Conservation (phyloP, 768 basidiomycete species). For the Coprinopsis strossmayeri region DNA sequence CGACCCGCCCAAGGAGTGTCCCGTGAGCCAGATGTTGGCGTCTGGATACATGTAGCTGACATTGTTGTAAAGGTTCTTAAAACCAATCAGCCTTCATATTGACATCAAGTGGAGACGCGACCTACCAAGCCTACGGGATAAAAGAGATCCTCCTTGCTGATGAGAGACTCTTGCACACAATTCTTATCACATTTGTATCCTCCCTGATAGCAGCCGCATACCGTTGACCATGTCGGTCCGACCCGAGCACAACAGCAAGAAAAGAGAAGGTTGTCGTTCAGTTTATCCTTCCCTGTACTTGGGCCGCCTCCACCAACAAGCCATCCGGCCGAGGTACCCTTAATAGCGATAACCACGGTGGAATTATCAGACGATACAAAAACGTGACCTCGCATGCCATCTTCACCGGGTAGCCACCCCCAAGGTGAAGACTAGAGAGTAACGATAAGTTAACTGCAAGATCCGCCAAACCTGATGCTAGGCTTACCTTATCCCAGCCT, state of each 20-base stretch:
- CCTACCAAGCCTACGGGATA: constrained; percentile 81
- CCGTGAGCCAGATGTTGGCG: constrained; percentile 82
- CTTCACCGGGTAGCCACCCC: constrained; percentile 87
- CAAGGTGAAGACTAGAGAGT: constrained; percentile 55
- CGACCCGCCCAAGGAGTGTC: constrained; percentile 82
- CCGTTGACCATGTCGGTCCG: constrained; percentile 90
- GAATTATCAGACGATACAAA: constrained; percentile 81
- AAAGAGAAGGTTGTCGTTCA: constrained; percentile 94
- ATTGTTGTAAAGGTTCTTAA: constrained; percentile 87
- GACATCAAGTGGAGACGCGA: constrained; percentile 8
- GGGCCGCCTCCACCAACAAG: constrained; percentile 68
- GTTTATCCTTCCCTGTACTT: constrained; percentile 82
- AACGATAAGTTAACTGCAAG: background rate
- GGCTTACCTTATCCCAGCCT: constrained; percentile 49
- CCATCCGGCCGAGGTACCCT: constrained; percentile 84
- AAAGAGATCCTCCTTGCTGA: constrained; percentile 79
- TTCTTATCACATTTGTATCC: constrained; percentile 70
- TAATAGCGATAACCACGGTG: constrained; percentile 83
- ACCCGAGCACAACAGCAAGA: constrained; percentile 95
- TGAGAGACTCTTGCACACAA: constrained; percentile 74
- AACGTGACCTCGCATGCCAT: constrained; percentile 88
- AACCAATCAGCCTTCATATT: background rate
- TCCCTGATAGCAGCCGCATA: constrained; percentile 82
- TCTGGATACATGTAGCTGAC: constrained; percentile 86
- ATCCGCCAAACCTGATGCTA: constrained; percentile 14